Base-by-base conservation (phyloP, 345 rosid species). In the Corchorus olitorius region DNA sequence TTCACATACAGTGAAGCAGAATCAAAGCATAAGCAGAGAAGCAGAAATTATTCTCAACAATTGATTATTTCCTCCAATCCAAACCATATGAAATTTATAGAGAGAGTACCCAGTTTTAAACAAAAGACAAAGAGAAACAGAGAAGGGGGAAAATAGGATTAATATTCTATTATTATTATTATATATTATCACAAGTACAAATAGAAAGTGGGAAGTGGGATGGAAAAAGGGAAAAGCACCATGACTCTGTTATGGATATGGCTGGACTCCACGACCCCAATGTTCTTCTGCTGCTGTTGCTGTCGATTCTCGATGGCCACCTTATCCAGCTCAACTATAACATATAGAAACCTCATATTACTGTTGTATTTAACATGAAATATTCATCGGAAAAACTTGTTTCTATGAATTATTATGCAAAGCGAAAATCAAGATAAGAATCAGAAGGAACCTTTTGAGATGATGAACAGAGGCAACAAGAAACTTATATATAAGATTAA, bases 181-280 rank as follows among this genome's bases (percentile, higher is more conserved):
- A 45, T 43, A 5, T 45, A 45, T 5, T 58, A 58, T 19, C 6
- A 56, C 20, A 1, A 58, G 33, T 7, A 48, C 46, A 10, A 6
- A 48, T 19, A 15, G 8, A 54, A 8, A 27, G 6, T 4, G 22
- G 16, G 37, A 3, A 1, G 33, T 15, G 15, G 37, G 22, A 52
- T n/a, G 12, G 2, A 10, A 50, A 52, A 33, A 37, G 4, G 20
- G 1, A 3, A 19, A 12, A 8, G 46, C 13, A 88, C 91, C 94
- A 88, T 87, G 35, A 82, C 75, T 82, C 80, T 71, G 83, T 82
- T 72, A 52, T 68, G 79, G 65, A 75, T 77, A 54, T 65, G 80
- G 60, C 75, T 78, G 64, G 88, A 72, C 77, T 88, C 71, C 59
- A 85, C 67, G 74, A 84, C 65, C 54, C 78, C 84, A 54, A 79